Base-by-base conservation (phyloP, 1,284 basidiomycete species). In the Sanghuangporus sanghuang region DNA sequence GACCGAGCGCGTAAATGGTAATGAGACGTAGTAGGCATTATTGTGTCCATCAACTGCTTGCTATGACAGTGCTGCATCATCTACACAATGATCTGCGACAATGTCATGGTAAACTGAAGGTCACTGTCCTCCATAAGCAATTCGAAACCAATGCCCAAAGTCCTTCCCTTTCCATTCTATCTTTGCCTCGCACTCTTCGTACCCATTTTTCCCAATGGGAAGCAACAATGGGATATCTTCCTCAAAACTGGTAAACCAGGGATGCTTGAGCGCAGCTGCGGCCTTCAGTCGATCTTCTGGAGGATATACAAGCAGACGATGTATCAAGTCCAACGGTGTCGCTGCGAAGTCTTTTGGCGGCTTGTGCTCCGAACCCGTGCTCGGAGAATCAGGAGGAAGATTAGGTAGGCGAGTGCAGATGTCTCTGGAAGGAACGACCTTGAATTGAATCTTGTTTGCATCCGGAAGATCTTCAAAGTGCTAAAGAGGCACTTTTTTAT, bases 381-480 rank as follows among this genome's bases (percentile, higher is more conserved):
- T 16, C 11, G 56, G n/a, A 23, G 46, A 53, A 0, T 54, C 59
- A 1, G 75, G 70, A 0, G 85, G 85, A 2, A 88, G 68, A 70
- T 90, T 85, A 0, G 89, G 86, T 16, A 92, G 74, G 32, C 81
- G 69, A 0, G 70, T 69, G 0, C 63, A 63, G 11, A 91, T 71
- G 35, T 80, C 76, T 1, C 82, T 74, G 0, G 77, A 72, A 1
- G 78, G 76, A 0, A 81, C 81, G n/a, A 80, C 71, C 18, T 78
- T 77, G 72, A 90, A 92, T 4, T 80, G 75, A 0, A 92, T 74
- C 54, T 83, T 84, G 48, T 76, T 75, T 0, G 86, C 84, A 38
- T 86, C 82, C 0, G 89, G 89, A 2, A 92, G 79, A 14, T 75
- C 71, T 36, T 76, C 72, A 69, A 90, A 92, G 0, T 70, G 70